Conservation (phyloP, 2,329 filamentous ascomycete genomes). For the Colletotrichum navitas region DNA sequence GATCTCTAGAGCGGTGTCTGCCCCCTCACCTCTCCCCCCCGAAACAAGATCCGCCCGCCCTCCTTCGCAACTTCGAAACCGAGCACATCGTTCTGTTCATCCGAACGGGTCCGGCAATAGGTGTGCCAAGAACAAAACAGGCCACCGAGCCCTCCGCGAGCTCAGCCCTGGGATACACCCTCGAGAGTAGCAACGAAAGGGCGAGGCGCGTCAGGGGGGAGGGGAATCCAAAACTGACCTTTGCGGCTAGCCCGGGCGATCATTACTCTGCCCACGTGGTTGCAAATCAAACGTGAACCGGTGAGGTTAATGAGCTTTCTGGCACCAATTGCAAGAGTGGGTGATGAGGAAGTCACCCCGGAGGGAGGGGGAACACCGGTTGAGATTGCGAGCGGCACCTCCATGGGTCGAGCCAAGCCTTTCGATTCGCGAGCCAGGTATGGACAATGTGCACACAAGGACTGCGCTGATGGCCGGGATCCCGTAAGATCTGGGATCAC, state of each 20-base stretch:
- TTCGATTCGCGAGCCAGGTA: conserved; percentile 12
- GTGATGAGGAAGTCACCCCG: background rate
- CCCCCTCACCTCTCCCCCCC: background rate
- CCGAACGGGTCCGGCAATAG: background rate
- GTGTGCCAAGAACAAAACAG: conserved; percentile 7
- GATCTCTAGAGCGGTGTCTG: conserved; percentile 36
- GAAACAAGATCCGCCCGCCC: conserved; percentile 8
- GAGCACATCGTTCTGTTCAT: conserved; percentile 11
- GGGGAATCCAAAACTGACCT: background rate
- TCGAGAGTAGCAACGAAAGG: background rate
- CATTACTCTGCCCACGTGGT: conserved; percentile 29
- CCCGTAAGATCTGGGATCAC: conserved; percentile 41
- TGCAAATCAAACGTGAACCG: conserved; percentile 22
- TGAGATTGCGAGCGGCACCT: conserved; percentile 34
- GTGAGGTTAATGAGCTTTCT: conserved; percentile 12
- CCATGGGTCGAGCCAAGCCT: conserved; percentile 25
- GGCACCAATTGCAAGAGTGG: conserved; percentile 5
- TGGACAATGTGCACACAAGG: conserved; percentile 2
- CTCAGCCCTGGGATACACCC: background rate
- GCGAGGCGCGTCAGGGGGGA: background rate
- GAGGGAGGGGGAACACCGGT: background rate
- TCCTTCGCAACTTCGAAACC: background rate
- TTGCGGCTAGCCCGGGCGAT: conserved; percentile 3
- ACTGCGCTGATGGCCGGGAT: conserved; percentile 17
- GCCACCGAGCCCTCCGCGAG: conserved; percentile 3